phyloP scores from a whole-genome alignment of 352 stramenopile genomes.

The Aphanomyces euteiches region DNA sequence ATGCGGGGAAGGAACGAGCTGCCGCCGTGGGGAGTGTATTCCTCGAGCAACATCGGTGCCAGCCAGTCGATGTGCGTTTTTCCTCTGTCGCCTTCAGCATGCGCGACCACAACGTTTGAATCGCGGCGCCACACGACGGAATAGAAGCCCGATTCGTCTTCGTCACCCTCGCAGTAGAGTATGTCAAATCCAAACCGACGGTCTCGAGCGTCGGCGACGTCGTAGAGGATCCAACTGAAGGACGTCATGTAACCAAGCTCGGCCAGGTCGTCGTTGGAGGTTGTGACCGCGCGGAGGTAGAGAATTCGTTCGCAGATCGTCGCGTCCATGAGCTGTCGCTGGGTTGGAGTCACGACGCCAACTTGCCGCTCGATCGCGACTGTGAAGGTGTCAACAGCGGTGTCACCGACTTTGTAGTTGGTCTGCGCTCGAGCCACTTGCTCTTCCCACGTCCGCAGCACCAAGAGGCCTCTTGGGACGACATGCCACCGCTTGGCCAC shows the following conservation, averaged over 20 bases:
- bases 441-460: background rate
- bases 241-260: background rate
- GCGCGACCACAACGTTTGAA: background rate
- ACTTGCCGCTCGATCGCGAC: background rate
- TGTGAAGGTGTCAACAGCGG: background rate
- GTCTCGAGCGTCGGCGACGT: background rate
- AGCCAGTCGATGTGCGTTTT: constrained; percentile 1
- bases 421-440: background rate
- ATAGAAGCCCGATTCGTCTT: constrained; percentile 6
- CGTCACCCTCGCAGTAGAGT: constrained; percentile 10
- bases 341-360: background rate
- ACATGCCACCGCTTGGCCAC: constrained; percentile 1
- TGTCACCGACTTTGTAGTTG: background rate
- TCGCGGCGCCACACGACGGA: background rate
- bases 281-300: background rate
- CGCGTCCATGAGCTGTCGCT: too few species aligned
- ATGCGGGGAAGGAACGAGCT: background rate
- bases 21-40: background rate
- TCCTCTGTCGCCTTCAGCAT: background rate
- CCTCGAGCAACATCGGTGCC: background rate
- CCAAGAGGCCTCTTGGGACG: background rate
- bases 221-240: background rate
- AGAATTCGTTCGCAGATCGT: background rate
- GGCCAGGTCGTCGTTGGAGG: background rate
- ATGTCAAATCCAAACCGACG: constrained; percentile 6